Evolutionary conservation across 768 basidiomycete species (phyloP), one percentile per base, ranked within the genome.

Genomic region (Russula compacta): DNA sequence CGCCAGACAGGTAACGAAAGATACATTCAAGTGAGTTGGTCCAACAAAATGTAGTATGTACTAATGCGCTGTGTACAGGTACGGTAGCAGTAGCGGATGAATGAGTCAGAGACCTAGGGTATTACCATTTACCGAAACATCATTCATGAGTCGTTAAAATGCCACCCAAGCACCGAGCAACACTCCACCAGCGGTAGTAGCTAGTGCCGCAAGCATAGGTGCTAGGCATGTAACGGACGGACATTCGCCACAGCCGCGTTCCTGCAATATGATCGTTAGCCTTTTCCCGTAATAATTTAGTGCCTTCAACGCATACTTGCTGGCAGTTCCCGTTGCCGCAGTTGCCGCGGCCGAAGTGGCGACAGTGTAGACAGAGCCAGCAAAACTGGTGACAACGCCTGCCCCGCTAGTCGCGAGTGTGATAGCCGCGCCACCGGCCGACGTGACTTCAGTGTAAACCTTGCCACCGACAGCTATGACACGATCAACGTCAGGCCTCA

Each of bases 331-430:
- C 0, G 48, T 46, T 35, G 11, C 53, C 4, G 46, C 47, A 12
- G 35, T 65, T 8, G 33, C 43, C 10, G 53, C 64, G 4, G 51
- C 52, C 12, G 24, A 19, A 0, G 65, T 66, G 12, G 64, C 66
- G 3, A 59, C 64, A 6, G 66, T 66, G 42, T 65, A 64, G 21
- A 61, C 59, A 1, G 59, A 61, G 11, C 65, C 65, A 19, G 53
- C 65, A 14, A 66, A 66, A 32, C 48, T 65, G 14, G 65, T 66
- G 33, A 56, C 49, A 14, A 38, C 33, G 35, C 65, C 65, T 19
- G 24, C 46, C 14, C 65, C 65, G 35, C 65, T 66, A 19, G 2
- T 15, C 2, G 64, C 65, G 19, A 66, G 65, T 2, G 65, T 66
- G 49, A 66, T 61, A 6, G 29, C 65, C 10, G 19, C 12, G 24